These are phyloP conservation scores for Solanum hybrid DNA, from an alignment of 305 asterid species.

Conservation along the genomic window DNA sequence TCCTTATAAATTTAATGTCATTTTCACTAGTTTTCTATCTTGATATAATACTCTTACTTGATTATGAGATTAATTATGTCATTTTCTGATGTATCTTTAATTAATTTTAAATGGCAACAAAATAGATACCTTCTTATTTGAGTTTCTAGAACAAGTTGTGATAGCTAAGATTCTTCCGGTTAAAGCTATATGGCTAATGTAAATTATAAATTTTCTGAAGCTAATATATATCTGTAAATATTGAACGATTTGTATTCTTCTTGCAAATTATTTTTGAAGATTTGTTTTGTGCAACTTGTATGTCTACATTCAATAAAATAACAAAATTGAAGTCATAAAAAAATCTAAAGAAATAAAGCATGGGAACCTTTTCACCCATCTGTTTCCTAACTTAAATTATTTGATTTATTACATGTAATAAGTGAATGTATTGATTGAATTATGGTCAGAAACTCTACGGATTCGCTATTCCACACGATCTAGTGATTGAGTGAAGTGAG, in stretches of 20 bases:
- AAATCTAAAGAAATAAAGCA: background rate
- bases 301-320: background rate
- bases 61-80: background rate
- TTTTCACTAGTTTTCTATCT: background rate
- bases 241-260: background rate
- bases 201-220: background rate
- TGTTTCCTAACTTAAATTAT: background rate
- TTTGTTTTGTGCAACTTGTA: background rate
- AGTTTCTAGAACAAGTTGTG: background rate
- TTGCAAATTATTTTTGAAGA: background rate
- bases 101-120: background rate
- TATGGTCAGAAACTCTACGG: background rate
- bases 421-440: background rate
- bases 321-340: background rate
- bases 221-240: background rate
- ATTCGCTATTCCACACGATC: background rate
- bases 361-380: background rate
- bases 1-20: background rate
- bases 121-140: background rate
- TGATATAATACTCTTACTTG: constrained; percentile 2
- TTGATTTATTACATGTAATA: background rate
- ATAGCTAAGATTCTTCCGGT: background rate
- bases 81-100: background rate
- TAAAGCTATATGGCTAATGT: background rate
- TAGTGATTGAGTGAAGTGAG: background rate